Conservation (phyloP, 2,329 filamentous ascomycete species). For the Aspergillus sp. region DNA sequence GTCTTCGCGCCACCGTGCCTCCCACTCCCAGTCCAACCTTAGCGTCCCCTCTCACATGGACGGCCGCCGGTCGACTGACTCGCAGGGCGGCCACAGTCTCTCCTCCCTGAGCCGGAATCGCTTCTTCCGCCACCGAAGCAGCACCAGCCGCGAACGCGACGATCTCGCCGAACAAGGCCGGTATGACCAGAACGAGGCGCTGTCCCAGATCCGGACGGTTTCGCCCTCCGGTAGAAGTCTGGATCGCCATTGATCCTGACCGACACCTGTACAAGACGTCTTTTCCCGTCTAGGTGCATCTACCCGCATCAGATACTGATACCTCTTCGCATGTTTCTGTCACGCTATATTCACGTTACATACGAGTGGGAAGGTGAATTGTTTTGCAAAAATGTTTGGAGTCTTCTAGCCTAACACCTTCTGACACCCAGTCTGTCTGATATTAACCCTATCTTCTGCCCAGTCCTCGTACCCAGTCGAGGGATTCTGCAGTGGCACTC, state of each 20-base stretch:
- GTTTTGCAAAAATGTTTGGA: too few relatives aligned
- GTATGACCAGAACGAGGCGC: constrained; percentile 28
- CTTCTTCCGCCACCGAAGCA: constrained; percentile 57
- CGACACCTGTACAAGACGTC: not conserved
- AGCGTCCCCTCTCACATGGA: constrained; percentile 22
- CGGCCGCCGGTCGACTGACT: constrained; percentile 29
- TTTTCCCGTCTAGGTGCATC: not conserved
- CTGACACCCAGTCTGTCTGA: not conserved
- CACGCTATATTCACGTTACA: not conserved
- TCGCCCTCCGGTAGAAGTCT: constrained; percentile 7
- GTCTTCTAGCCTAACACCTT: too few relatives aligned
- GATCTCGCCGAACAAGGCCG: constrained; percentile 50
- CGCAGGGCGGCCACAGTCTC: constrained; percentile 30
- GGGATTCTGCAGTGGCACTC: too few relatives aligned
- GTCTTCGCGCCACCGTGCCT: constrained; percentile 21
- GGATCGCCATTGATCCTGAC: not conserved
- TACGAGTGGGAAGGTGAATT: not conserved
- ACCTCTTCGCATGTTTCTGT: not conserved
- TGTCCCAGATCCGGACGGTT: constrained; percentile 13
- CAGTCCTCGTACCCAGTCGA: not conserved
- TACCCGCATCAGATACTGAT: not conserved
- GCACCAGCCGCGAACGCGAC: constrained; percentile 28
- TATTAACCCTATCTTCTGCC: not conserved
- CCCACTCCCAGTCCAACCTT: constrained; percentile 20
- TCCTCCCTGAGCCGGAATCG: constrained; percentile 55